Conservation (phyloP, 2,329 filamentous ascomycete genomes). For the Zymoseptoria ardabiliae region DNA sequence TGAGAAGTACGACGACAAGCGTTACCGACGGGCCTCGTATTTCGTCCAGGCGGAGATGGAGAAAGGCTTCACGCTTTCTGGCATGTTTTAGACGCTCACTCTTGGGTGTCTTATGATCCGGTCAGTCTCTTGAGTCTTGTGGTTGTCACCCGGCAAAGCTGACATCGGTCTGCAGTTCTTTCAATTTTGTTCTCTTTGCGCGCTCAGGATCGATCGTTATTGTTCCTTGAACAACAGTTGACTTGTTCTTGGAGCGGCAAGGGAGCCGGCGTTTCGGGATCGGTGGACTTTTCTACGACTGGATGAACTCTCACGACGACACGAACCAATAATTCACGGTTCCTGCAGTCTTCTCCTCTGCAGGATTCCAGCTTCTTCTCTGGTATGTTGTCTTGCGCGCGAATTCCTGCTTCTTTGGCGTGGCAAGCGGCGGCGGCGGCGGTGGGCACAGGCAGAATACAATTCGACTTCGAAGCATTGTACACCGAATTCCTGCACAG, state of each 20-base stretch:
- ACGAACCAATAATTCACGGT: constrained; percentile 16
- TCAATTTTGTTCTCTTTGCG: constrained; percentile 11
- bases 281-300: constrained; percentile 14
- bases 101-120: neutral
- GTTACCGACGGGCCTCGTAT: constrained; percentile 75
- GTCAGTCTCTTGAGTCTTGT: neutral
- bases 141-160: neutral
- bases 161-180: constrained; percentile 3
- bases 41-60: constrained; percentile 71
- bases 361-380: constrained; percentile 12
- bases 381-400: constrained; percentile 13
- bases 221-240: constrained; percentile 10
- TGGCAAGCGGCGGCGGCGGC: constrained; percentile 3
- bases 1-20: constrained; percentile 83
- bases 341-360: constrained; percentile 8
- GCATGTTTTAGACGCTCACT: neutral
- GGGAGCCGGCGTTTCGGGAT: constrained; percentile 7
- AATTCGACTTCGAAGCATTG: neutral
- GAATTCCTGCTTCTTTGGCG: constrained; percentile 8
- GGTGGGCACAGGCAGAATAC: constrained; percentile 3
- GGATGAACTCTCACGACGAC: constrained; percentile 19
- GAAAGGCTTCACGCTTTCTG: constrained; percentile 50
- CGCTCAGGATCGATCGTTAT: constrained; percentile 10
- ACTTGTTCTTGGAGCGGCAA: neutral
- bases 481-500: neutral